phyloP scores from a whole-genome alignment of 1,139 yeast genomes.

The Saccharomyces hybrid region DNA sequence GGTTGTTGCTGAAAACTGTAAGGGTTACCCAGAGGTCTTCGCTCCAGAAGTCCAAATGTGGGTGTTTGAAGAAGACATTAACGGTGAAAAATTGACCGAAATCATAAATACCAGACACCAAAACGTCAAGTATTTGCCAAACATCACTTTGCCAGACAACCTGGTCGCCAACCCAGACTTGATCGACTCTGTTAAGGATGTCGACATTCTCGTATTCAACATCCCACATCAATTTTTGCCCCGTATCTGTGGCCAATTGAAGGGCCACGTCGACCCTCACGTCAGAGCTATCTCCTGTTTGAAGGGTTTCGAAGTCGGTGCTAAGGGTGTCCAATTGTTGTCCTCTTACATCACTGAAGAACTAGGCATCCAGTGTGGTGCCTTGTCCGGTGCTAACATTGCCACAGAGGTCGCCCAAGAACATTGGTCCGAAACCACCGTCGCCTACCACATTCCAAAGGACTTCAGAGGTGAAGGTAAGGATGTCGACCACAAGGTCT shows the following conservation, averaged over 20 bases:
- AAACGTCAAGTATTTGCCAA: slow-evolving; percentile 83
- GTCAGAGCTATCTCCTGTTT: slow-evolving; percentile 87
- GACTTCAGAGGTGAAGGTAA: slow-evolving; percentile 61
- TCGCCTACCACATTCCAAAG: slow-evolving; percentile 72
- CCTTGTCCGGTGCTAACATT: slow-evolving; percentile 86
- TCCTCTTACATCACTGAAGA: slow-evolving; percentile 66
- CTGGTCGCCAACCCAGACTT: slow-evolving; percentile 79
- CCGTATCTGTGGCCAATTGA: slow-evolving; percentile 61
- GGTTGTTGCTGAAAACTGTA: slow-evolving; percentile 79
- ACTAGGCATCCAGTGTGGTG: slow-evolving; percentile 86
- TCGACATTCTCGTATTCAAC: slow-evolving; percentile 82
- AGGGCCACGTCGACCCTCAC: slow-evolving; percentile 59
- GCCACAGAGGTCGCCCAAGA: slow-evolving; percentile 92
- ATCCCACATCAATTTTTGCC: slow-evolving; percentile 90
- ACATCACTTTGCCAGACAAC: slow-evolving; percentile 69
- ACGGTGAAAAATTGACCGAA: slow-evolving; percentile 69
- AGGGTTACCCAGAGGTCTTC: slow-evolving; percentile 60
- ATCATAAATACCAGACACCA: slow-evolving; percentile 82
- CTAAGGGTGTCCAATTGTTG: slow-evolving; percentile 71
- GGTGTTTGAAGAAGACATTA: slow-evolving; percentile 79
- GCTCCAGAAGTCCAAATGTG: slow-evolving; percentile 75
- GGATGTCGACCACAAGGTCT: slow-evolving; percentile 62
- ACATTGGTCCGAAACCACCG: slow-evolving; percentile 92
- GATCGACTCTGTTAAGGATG: slow-evolving; percentile 59
- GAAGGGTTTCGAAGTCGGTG: slow-evolving; percentile 81